Evolutionary conservation across 805 yeast species (phyloP).

Genomic region (Kurtzmaniella cleridarum): DNA sequence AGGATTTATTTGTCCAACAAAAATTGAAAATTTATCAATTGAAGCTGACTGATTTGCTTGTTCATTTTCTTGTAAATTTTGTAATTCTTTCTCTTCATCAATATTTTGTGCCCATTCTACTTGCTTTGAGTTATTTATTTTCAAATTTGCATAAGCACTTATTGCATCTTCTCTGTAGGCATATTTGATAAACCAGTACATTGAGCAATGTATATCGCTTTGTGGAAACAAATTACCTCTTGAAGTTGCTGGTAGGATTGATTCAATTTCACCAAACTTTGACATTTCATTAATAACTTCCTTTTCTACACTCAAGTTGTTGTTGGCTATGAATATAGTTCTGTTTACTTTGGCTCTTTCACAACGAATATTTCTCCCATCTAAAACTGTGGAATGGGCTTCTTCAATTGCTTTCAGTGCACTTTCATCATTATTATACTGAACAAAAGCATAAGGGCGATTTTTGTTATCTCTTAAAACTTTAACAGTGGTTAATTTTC

Average conservation of each 20-base stretch:
- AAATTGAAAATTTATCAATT: slow-evolving; percentile 68
- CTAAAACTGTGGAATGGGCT: slow-evolving; percentile 64
- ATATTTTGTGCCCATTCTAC: slow-evolving; percentile 88
- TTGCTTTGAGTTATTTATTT: slow-evolving; percentile 47
- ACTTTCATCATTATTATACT: slow-evolving; percentile 65
- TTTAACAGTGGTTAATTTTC: slow-evolving; percentile 65
- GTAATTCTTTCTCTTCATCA: slow-evolving; percentile 36
- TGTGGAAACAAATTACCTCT: slow-evolving; percentile 20
- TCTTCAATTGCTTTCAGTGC: slow-evolving; percentile 60
- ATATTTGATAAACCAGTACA: slow-evolving; percentile 71
- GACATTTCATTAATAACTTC: slow-evolving; percentile 35
- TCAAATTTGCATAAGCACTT: slow-evolving; percentile 68
- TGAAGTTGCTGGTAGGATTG: slow-evolving; percentile 41
- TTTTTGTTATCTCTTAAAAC: slow-evolving; percentile 77
- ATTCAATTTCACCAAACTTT: slow-evolving; percentile 73
- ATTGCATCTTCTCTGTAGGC: slow-evolving; percentile 85
- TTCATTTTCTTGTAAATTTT: slow-evolving; percentile 3
- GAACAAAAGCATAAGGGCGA: slow-evolving; percentile 91
- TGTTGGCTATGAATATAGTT: slow-evolving; percentile 58
- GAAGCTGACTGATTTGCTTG: neutral
- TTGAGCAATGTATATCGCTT: slow-evolving; percentile 17
- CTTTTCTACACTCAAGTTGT: slow-evolving; percentile 15
- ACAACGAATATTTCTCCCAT: slow-evolving; percentile 77
- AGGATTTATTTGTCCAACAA: slow-evolving; percentile 66
- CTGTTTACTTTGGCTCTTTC: slow-evolving; percentile 91